These are phyloP conservation scores for Leavenworthia alabamica DNA, from an alignment of 345 rosid genomes.

Conservation along the genomic window DNA sequence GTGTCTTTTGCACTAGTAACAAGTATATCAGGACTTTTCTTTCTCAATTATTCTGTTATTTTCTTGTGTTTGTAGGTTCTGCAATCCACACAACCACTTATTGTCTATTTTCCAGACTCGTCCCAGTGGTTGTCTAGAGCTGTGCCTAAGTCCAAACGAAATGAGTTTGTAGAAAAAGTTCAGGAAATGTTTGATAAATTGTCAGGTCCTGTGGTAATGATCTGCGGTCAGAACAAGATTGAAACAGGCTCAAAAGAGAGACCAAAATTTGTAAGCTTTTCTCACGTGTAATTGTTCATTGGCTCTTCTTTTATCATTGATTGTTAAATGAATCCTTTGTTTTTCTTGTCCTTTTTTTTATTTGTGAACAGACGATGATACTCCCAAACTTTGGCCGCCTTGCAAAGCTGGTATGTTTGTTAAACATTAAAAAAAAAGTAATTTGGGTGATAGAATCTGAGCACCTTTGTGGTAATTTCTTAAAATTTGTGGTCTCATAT, in stretches of 20 bases:
- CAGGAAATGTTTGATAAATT: slow-evolving; percentile 71
- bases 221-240: slow-evolving; percentile 81
- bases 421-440: slow-evolving; percentile 3
- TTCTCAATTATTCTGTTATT: slow-evolving; percentile 2
- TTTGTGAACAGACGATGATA: slow-evolving; percentile 70
- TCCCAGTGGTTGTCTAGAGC: slow-evolving; percentile 93
- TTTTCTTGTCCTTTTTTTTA: not conserved
- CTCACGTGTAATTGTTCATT: slow-evolving; percentile 6
- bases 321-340: not conserved
- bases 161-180: slow-evolving; percentile 65
- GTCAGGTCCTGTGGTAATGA: slow-evolving; percentile 77
- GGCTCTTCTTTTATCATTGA: slow-evolving; percentile 1
- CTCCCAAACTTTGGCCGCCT: slow-evolving; percentile 85
- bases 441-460: not conserved
- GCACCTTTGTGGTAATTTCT: not conserved
- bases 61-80: slow-evolving; percentile 62
- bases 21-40: not conserved
- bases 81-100: slow-evolving; percentile 62
- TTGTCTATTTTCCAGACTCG: slow-evolving; percentile 89
- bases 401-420: slow-evolving; percentile 68
- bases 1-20: not conserved
- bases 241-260: slow-evolving; percentile 76
- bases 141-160: slow-evolving; percentile 62
- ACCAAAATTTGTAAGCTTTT: slow-evolving; percentile 70
- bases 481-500: not conserved